A percentile compares a stretch with the other conserved stretches of the same genome.
phyloP scores from a whole-genome alignment of 2,329 filamentous ascomycete genomes.

The Microthyrium microscopicum region DNA sequence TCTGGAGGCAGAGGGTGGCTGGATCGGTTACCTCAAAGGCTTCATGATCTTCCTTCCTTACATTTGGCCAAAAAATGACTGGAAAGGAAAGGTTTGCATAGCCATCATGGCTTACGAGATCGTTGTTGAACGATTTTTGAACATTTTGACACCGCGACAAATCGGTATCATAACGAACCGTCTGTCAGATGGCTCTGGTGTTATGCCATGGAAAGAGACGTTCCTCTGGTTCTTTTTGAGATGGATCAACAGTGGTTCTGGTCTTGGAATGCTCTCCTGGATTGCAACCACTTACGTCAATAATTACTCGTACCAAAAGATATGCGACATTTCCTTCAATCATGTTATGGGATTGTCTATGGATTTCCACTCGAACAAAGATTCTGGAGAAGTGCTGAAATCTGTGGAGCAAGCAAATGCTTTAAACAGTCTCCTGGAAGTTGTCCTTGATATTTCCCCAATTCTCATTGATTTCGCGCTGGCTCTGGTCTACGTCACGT shows the following conservation, averaged over 20 bases:
- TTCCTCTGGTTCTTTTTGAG: slow-evolving; percentile 32
- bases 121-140: slow-evolving; percentile 52
- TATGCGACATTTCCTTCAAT: slow-evolving; percentile 45
- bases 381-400: slow-evolving; percentile 46
- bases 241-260: slow-evolving; percentile 34
- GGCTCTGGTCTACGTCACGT: slow-evolving; percentile 43
- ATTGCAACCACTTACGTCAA: slow-evolving; percentile 39
- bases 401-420: slow-evolving; percentile 47
- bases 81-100: slow-evolving; percentile 49
- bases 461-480: slow-evolving; percentile 45
- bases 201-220: slow-evolving; percentile 37
- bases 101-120: slow-evolving; percentile 51
- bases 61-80: slow-evolving; percentile 56
- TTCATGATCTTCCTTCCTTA: slow-evolving; percentile 63
- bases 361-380: slow-evolving; percentile 52
- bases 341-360: slow-evolving; percentile 54
- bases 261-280: slow-evolving; percentile 32
- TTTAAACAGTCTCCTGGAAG: slow-evolving; percentile 42
- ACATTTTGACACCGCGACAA: slow-evolving; percentile 65
- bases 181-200: slow-evolving; percentile 33
- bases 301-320: slow-evolving; percentile 39
- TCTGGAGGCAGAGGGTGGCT: slow-evolving; percentile 58
- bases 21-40: slow-evolving; percentile 59
- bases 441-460: slow-evolving; percentile 42
- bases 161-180: slow-evolving; percentile 64